These are phyloP conservation scores for Volvariella volvacea DNA, from an alignment of 1,284 basidiomycete genomes.

Conservation along the genomic window DNA sequence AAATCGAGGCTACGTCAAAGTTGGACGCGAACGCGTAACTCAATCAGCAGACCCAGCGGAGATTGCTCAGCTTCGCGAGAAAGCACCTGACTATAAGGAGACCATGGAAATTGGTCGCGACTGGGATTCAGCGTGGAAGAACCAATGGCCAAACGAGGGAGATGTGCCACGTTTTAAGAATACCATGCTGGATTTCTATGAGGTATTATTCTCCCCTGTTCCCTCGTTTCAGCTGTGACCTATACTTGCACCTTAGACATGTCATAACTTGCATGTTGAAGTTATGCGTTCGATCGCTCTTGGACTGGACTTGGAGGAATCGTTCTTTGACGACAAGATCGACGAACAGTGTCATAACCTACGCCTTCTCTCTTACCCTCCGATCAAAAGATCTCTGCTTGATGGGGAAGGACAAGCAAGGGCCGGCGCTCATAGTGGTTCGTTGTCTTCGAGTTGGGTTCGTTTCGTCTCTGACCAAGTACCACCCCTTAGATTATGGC, in stretches of 20 bases:
- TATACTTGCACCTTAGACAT: slow-evolving; percentile 40
- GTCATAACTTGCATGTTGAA: slow-evolving; percentile 66
- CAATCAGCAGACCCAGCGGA: slow-evolving; percentile 66
- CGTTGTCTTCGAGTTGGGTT: no score
- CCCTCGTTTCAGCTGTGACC: not conserved
- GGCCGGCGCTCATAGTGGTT: slow-evolving; percentile 74
- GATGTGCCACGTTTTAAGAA: slow-evolving; percentile 62
- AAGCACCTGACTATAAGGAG: slow-evolving; percentile 78
- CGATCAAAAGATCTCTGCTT: slow-evolving; percentile 55
- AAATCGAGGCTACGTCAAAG: slow-evolving; percentile 76
- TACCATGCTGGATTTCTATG: slow-evolving; percentile 70
- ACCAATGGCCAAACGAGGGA: slow-evolving; percentile 68
- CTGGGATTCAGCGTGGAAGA: slow-evolving; percentile 69
- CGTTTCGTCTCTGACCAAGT: slow-evolving; percentile 9
- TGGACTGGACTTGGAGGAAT: slow-evolving; percentile 65
- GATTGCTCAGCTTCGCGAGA: slow-evolving; percentile 64
- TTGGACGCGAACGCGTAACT: slow-evolving; percentile 77
- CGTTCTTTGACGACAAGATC: slow-evolving; percentile 69
- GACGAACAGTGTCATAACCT: slow-evolving; percentile 75
- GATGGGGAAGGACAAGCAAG: slow-evolving; percentile 64
- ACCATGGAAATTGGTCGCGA: slow-evolving; percentile 82
- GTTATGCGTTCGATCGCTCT: slow-evolving; percentile 81
- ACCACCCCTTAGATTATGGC: slow-evolving; percentile 57
- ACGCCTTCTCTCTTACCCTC: slow-evolving; percentile 69
- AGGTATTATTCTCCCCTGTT: slow-evolving; percentile 27